Base-by-base conservation (phyloP, 805 yeast genomes). In the Wickerhamomyces ciferrii region DNA sequence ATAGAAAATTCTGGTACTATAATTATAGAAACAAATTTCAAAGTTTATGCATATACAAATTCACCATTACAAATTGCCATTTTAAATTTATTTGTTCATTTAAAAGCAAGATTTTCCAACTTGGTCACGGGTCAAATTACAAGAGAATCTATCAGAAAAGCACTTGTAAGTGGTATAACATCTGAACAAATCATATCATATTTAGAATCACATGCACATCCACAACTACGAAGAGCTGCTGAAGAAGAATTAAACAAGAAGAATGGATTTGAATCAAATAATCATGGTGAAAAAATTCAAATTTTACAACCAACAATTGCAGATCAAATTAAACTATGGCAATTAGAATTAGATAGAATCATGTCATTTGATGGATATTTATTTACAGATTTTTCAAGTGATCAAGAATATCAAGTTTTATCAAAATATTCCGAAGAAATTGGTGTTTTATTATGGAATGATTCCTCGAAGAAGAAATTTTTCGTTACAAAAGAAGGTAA, bases 271-370 rank as follows among this genome's bases (percentile, higher is more conserved):
- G 72, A 68, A 39, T n/a, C n/a, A n/a, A 61, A 69, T 6, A 69
- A 68, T 14, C 66, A 74, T 8, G 75, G 75, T 51, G 77, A 81
- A 53, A 61, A 76, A 51, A 56, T 81, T 48, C 83, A 83, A 59
- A 70, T 94, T 13, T 63, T 87, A 6, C 98, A 98, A 4, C 96
- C 98, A 0, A 94, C 96, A 0, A 96, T 94, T n/a, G 87, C 88
- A 1, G 99, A 94, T 66, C 99, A 94, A 63, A 87, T 94, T 55
- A 84, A 83, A 61, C 72, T 94, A 44, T 94, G 99, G 99, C 98
- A 94, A 69, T 71, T 94, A 49, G 99, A 94, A 62, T 67, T 91
- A 68, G 98, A 94, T 63, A 78, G 99, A 66, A 87, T 94, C 53
- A 83, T 86, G 54, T 79, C 94, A 1, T 86, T 81, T 43, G 88